A percentile compares a stretch with the other conserved stretches of the same genome.
Evolutionary conservation across 371 early-diverging fungal genomes (phyloP).

Genomic region (Parasitella parasitica): DNA sequence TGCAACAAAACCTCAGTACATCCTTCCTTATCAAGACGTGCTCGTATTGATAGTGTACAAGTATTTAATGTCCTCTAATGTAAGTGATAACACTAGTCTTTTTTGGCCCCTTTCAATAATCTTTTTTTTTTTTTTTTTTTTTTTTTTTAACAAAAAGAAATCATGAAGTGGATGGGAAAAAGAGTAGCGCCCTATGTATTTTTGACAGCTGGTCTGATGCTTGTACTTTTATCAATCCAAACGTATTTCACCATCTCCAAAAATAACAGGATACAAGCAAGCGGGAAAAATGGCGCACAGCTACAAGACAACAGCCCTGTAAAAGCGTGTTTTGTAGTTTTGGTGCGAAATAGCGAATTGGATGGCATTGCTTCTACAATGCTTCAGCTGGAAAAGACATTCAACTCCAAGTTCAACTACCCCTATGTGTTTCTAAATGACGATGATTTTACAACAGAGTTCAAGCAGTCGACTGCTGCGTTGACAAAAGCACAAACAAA

Average conservation of each 20-base stretch:
- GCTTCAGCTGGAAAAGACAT: constrained; percentile 78
- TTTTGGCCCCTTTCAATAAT: neutral
- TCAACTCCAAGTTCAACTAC: constrained; percentile 83
- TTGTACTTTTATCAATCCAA: constrained; percentile 11
- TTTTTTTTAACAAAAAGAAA: neutral
- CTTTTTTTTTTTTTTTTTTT: neutral
- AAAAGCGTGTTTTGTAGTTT: constrained; percentile 58
- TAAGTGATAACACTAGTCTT: no score
- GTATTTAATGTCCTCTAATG: no score
- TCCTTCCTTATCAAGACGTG: no score
- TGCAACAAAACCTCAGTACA: no score
- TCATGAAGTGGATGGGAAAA: constrained; percentile 9
- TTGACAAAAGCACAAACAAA: constrained; percentile 56
- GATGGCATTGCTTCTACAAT: constrained; percentile 70
- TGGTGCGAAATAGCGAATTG: constrained; percentile 79
- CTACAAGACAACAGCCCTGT: constrained; percentile 24
- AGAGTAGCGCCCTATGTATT: constrained; percentile 8
- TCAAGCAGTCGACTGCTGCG: constrained; percentile 56
- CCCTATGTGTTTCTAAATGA: constrained; percentile 93
- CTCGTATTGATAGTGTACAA: no score
- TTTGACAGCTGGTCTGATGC: constrained; percentile 3
- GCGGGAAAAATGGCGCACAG: no score
- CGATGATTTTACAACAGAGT: constrained; percentile 75
- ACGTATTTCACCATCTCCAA: constrained; percentile 8
- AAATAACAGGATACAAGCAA: neutral